phyloP scores from a whole-genome alignment of 1,284 basidiomycete species.

The Peniophora sp. region DNA sequence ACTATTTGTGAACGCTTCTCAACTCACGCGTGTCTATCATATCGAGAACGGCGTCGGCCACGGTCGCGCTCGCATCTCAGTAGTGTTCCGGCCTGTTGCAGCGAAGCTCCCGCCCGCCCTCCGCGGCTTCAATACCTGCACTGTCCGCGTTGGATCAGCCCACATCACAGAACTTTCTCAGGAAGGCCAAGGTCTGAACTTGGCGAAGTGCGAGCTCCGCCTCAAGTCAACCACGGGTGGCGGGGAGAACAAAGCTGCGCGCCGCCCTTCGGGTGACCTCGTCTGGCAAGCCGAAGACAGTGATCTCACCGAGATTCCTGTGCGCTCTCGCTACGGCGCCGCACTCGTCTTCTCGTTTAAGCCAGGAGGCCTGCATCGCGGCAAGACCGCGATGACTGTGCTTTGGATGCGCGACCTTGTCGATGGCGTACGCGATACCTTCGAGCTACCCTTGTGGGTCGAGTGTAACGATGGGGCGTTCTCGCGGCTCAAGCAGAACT shows the following conservation, averaged over 20 bases:
- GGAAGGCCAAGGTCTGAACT: constrained; percentile 21
- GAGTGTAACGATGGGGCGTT: constrained; percentile 25
- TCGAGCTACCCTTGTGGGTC: constrained; percentile 31
- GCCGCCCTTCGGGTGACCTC: constrained; percentile 32
- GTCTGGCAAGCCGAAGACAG: constrained; percentile 33
- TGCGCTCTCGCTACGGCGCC: constrained; percentile 52
- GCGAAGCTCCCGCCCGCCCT: constrained; percentile 47
- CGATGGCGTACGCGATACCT: constrained; percentile 31
- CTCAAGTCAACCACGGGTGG: constrained; percentile 22
- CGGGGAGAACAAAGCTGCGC: constrained; percentile 23
- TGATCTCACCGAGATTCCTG: constrained; percentile 40
- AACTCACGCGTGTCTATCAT: constrained; percentile 39
- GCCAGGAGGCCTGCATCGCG: constrained; percentile 27
- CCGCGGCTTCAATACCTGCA: constrained; percentile 61
- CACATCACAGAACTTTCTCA: constrained; percentile 24
- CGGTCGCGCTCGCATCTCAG: constrained; percentile 38
- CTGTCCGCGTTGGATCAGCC: constrained; percentile 31
- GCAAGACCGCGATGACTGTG: constrained; percentile 48
- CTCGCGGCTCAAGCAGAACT: constrained; percentile 45
- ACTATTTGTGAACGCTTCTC: constrained; percentile 32
- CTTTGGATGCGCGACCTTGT: constrained; percentile 54
- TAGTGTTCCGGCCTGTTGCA: constrained; percentile 49
- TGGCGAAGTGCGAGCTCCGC: constrained; percentile 21
- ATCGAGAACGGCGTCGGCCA: constrained; percentile 49
- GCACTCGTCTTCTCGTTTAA: constrained; percentile 53